Conservation (phyloP, 768 basidiomycete genomes). For the Boletus subparvulus region DNA sequence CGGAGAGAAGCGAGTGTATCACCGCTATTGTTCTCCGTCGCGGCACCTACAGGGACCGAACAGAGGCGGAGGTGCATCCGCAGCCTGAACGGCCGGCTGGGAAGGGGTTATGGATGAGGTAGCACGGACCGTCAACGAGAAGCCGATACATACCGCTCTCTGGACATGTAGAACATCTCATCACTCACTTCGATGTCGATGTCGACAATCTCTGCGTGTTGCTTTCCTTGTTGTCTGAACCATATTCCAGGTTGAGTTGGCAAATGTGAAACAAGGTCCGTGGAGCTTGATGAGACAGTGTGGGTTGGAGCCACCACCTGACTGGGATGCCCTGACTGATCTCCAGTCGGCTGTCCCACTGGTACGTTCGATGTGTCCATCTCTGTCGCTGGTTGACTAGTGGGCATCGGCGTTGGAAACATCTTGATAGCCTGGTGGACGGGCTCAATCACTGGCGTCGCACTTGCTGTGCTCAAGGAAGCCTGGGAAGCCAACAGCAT, state of each 20-base stretch:
- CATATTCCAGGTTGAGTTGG: slow-evolving; percentile 26
- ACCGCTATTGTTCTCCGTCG: not conserved
- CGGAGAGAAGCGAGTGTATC: not conserved
- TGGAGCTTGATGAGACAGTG: not conserved
- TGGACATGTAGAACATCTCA: slow-evolving; percentile 20
- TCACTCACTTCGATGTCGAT: slow-evolving; percentile 21
- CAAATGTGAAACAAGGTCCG: slow-evolving; percentile 14
- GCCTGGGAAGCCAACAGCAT: slow-evolving; percentile 16
- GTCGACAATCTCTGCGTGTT: slow-evolving; percentile 22
- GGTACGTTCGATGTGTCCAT: not conserved
- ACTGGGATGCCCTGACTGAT: not conserved
- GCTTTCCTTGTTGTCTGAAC: slow-evolving; percentile 24
- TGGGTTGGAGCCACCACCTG: not conserved
- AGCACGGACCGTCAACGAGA: not conserved
- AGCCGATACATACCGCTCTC: slow-evolving; percentile 14
- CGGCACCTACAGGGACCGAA: slow-evolving; percentile 13
- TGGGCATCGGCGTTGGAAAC: slow-evolving; percentile 6
- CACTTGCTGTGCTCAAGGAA: not conserved
- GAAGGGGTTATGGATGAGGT: not conserved
- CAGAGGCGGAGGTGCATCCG: slow-evolving; percentile 22
- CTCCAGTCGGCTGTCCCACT: not conserved
- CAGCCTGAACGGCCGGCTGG: slow-evolving; percentile 12
- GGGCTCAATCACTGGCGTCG: slow-evolving; percentile 2
- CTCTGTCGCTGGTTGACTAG: not conserved
- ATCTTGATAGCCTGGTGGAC: slow-evolving; percentile 2